Base-by-base conservation (phyloP, 2,329 filamentous ascomycete genomes). In the Chaetoscypha palmicola region DNA sequence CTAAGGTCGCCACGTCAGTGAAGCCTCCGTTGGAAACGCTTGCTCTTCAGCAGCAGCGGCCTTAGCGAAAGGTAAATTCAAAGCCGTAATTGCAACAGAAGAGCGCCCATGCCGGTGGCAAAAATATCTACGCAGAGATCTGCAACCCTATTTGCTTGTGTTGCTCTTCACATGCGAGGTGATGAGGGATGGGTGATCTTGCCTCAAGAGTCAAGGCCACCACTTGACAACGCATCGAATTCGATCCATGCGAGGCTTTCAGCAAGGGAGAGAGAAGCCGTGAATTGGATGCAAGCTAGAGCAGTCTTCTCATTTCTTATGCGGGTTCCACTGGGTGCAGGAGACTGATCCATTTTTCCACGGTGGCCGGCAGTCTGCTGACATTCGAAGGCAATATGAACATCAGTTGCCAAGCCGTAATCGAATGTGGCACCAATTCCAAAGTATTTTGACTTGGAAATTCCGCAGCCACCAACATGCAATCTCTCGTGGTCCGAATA, bases 1-100 rank as follows among this genome's bases (percentile, higher is more conserved):
- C 38, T 55, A 38, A 57, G 49, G 30, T 49, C 49, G 59, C 58
- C 59, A 62, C 59, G 58, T 62, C 53, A 57, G 52, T 55, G 36
- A 34, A 31, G 47, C 48, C 39, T n/a, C 45, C 45, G 53, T 54
- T 58, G 48, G 52, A 47, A 55, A 51, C n/a, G 43, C 37, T 43
- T 48, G 37, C 38, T 36, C 52, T n/a, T n/a, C n/a, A n/a, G n/a
- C n/a, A n/a, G n/a, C 48, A 42, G 49, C 50, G 38, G 38, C 44
- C 37, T 54, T 54, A 55, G 52, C 48, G 49, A 52, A 41, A 49
- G 52, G 40, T 41, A 35, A 43, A 51, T 50, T 46, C 23, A 22
- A n/a, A n/a, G n/a, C 39, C 47, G 23, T 38, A 45, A 45, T 47
- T 49, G 43, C 38, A 40, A 45, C 46, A 19, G 30, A 39, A 44